A percentile compares a stretch with the other conserved stretches of the same genome.
These are phyloP conservation scores for Catharanthus roseus DNA, from an alignment of 257 asterid species.

Conservation along the genomic window DNA sequence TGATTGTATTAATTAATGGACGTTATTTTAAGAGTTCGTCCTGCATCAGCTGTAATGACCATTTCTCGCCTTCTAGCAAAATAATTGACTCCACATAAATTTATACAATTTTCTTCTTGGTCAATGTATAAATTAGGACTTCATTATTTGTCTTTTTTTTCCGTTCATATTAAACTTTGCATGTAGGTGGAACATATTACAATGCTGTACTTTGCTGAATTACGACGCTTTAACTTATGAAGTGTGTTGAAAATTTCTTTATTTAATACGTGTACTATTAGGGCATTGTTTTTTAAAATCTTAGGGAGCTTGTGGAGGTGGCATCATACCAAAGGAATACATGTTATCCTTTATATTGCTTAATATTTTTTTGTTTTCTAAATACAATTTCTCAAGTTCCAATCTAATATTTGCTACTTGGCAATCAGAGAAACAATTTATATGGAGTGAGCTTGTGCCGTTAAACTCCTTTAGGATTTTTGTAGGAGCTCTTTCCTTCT, in stretches of 20 bases:
- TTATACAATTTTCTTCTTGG: slow-evolving; percentile 20
- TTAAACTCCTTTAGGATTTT: background rate
- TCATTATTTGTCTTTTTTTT: slow-evolving; percentile 19
- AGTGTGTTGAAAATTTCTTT: background rate
- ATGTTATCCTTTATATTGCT: background rate
- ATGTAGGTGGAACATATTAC: slow-evolving; percentile 9
- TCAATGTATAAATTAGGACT: slow-evolving; percentile 34
- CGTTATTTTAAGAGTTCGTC: slow-evolving; percentile 32
- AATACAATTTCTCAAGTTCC: background rate
- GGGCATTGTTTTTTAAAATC: background rate
- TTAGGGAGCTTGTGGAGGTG: slow-evolving; percentile 5
- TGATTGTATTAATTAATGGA: slow-evolving; percentile 53
- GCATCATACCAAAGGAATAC: background rate
- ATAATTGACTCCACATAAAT: slow-evolving; percentile 38
- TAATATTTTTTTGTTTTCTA: background rate
- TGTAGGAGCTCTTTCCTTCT: background rate
- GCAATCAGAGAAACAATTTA: background rate
- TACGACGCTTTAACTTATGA: background rate
- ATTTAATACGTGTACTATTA: background rate
- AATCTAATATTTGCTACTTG: background rate
- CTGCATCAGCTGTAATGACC: slow-evolving; percentile 50
- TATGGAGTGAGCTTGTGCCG: too few relatives aligned
- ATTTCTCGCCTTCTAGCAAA: slow-evolving; percentile 17
- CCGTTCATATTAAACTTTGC: background rate
- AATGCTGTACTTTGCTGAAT: slow-evolving; percentile 1